Base-by-base conservation (phyloP, 208 protist genomes). In the Hexamita inflata region DNA sequence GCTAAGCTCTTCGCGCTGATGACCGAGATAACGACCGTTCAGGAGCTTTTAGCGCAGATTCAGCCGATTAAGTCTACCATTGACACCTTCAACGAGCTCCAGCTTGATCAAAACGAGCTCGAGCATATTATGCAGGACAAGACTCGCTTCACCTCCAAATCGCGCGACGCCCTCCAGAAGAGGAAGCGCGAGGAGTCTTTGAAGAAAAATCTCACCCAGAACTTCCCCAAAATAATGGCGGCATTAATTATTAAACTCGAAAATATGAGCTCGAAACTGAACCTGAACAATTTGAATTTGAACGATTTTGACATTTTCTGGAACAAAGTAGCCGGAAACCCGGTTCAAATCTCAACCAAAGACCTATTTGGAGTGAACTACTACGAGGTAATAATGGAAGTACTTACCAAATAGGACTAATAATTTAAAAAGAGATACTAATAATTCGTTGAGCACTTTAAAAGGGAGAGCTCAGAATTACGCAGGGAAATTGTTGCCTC, bases 181-280 rank as follows among this genome's bases (percentile, higher is more conserved):
- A n/a, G 64, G 24, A 15, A 70, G 34, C 64, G 38, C n/a, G 64
- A 70, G n/a, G 64, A 70, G 64, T 11, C 15, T 38, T 45, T 70
- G n/a, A 70, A 70, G n/a, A 70, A 70, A 38, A 11, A 70, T 28
- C n/a, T 70, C n/a, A 11, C 15, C 11, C 2, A 45, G 19, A 42
- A 30, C 11, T 38, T 70, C 11, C 64, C 64, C 4, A 40, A 49
- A 38, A 45, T n/a, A 15, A 29, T 70, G 35, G 64, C 64, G 7
- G 64, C 9, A 28, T 38, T 70, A n/a, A 70, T 11, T 45, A 15
- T 70, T 49, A 40, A 70, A 34, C 32, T 70, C 9, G 38, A 35
- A 2, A 4, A 70, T 28, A 13, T 70, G 64, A 45, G 24, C 34
- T 24, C 26, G 34, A 40, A 15, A 24, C 60, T 38, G n/a, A n/a